Conservation (phyloP, 805 yeast genomes). For the Aciculoconidium aculeatum region DNA sequence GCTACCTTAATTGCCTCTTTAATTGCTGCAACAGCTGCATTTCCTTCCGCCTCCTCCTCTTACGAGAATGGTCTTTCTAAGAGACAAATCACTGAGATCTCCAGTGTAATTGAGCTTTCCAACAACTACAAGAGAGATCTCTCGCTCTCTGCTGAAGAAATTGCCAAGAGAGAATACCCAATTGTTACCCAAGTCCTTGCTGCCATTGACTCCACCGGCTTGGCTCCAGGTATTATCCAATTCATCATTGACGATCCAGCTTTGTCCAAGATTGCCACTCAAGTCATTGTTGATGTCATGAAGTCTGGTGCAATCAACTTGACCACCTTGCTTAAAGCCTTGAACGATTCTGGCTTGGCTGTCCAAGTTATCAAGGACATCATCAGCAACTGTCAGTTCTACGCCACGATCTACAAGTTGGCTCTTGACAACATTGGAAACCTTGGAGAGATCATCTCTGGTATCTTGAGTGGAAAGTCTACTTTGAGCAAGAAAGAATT, state of each 20-base stretch:
- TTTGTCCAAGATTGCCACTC: conserved; percentile 24
- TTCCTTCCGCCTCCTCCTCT: conserved; percentile 14
- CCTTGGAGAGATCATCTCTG: conserved; percentile 23
- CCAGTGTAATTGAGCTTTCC: conserved; percentile 23
- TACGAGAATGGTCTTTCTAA: conserved; percentile 14
- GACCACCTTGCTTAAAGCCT: conserved; percentile 32
- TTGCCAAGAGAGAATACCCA: conserved; percentile 32
- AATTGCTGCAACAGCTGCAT: conserved; percentile 17
- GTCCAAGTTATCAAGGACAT: conserved; percentile 29
- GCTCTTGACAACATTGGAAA: conserved; percentile 25
- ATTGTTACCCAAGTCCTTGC: conserved; percentile 37
- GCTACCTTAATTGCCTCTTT: conserved; percentile 7
- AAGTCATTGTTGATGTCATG: conserved; percentile 23
- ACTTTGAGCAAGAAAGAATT: conserved; percentile 18
- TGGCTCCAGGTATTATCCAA: conserved; percentile 31
- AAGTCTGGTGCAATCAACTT: conserved; percentile 28
- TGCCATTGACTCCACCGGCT: conserved; percentile 29
- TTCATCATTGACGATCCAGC: conserved; percentile 27
- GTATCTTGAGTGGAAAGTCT: conserved; percentile 16
- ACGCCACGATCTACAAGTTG: conserved; percentile 32
- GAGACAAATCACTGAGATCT: conserved; percentile 17
- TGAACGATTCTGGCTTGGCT: conserved; percentile 39
- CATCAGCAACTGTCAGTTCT: conserved; percentile 33
- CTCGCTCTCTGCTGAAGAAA: conserved; percentile 14
- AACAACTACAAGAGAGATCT: conserved; percentile 27